A percentile compares a stretch with the other conserved stretches of the same genome.
These are phyloP conservation scores for Colletotrichum tropicicola DNA, from an alignment of 2,329 filamentous ascomycete genomes.

Conservation along the genomic window DNA sequence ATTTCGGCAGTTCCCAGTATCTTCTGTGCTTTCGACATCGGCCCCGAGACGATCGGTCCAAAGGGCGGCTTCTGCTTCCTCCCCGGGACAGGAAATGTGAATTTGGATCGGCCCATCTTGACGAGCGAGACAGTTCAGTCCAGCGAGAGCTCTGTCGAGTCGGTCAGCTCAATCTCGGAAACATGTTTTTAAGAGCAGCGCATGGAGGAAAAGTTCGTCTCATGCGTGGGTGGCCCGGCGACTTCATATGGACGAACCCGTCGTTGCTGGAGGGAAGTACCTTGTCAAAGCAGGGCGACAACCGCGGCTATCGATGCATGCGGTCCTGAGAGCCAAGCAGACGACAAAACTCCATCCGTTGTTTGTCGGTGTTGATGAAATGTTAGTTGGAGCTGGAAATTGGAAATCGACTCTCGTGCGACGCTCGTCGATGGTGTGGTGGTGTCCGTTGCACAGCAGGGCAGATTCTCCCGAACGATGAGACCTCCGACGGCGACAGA, in stretches of 20 bases:
- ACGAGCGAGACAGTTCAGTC: background rate
- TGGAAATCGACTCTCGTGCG: constrained; percentile 1
- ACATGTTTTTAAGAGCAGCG: background rate
- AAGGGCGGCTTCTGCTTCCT: constrained; percentile 51
- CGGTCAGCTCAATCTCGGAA: constrained; percentile 8
- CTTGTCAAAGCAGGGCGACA: constrained; percentile 24
- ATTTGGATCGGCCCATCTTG: constrained; percentile 53
- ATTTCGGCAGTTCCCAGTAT: constrained; percentile 57
- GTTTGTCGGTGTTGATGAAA: background rate
- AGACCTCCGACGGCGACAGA: background rate
- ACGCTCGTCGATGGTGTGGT: background rate
- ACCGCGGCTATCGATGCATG: constrained; percentile 28
- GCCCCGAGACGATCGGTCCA: constrained; percentile 41
- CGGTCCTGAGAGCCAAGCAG: constrained; percentile 13
- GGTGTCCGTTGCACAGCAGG: constrained; percentile 20
- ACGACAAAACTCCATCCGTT: constrained; percentile 23
- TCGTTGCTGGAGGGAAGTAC: constrained; percentile 22
- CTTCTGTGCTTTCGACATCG: constrained; percentile 61
- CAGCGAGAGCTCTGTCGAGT: constrained; percentile 4
- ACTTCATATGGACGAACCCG: constrained; percentile 10
- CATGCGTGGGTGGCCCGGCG: constrained; percentile 1
- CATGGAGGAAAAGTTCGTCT: background rate
- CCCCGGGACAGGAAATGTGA: constrained; percentile 58
- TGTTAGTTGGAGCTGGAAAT: background rate
- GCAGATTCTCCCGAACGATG: constrained; percentile 6